Percentiles rank a stretch among this genome's conserved stretches.
Conservation (phyloP, 1,284 basidiomycete genomes). For the Ustilago esculenta region DNA sequence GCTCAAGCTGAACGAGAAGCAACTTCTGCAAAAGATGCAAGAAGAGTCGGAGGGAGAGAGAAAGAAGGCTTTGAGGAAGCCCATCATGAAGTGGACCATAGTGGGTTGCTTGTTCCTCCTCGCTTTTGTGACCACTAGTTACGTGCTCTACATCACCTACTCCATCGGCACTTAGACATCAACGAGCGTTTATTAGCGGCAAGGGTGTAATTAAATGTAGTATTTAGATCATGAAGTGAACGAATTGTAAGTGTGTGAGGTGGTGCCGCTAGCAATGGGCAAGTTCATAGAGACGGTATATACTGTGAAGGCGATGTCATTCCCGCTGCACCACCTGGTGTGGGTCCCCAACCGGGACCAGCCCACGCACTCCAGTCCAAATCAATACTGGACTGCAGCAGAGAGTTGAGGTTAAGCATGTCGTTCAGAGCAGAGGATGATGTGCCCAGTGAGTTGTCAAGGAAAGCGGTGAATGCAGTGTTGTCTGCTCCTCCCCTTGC, state of each 20-base stretch:
- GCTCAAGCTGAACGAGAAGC: conserved; percentile 63
- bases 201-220: no score
- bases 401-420: conserved; percentile 13
- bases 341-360: conserved; percentile 2
- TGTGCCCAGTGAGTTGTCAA: neutral
- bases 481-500: neutral
- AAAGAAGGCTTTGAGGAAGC: conserved; percentile 23
- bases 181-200: no score
- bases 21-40: conserved; percentile 31
- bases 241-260: no score
- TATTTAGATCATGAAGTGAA: no score
- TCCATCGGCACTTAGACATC: conserved; percentile 25
- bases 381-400: conserved; percentile 25
- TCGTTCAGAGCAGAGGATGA: conserved; percentile 2
- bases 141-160: conserved; percentile 52
- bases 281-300: neutral
- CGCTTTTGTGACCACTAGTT: conserved; percentile 41
- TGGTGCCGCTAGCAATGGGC: neutral
- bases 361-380: conserved; percentile 22
- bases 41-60: conserved; percentile 50
- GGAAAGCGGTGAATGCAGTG: neutral
- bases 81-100: conserved; percentile 34
- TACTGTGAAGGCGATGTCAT: neutral
- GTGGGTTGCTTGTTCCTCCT: conserved; percentile 28
- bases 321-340: neutral